Percentiles rank a stretch among this genome's conserved stretches.
Conservation (phyloP, 306 rosid genomes). For the Cajanus cajan region DNA sequence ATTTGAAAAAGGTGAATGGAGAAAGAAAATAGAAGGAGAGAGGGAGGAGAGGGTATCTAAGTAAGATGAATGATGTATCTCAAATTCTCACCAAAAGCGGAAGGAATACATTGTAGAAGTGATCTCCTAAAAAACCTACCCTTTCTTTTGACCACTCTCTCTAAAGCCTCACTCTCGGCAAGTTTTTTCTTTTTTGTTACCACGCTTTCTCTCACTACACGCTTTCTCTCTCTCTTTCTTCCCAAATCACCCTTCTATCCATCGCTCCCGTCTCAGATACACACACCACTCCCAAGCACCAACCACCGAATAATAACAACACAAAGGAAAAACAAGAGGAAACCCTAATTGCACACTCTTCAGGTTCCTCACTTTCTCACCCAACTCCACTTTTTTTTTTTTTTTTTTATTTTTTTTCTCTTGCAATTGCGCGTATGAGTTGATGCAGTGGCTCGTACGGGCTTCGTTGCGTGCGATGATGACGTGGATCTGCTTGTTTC, state of each 20-base stretch:
- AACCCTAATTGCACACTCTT: slow-evolving; percentile 64
- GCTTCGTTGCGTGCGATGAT: background rate
- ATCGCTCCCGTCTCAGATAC: slow-evolving; percentile 16
- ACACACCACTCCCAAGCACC: slow-evolving; percentile 33
- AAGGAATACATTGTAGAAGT: slow-evolving; percentile 29
- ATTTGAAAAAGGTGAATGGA: background rate
- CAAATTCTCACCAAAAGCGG: background rate
- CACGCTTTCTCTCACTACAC: slow-evolving; percentile 16
- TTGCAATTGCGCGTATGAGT: background rate
- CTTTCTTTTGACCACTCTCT: slow-evolving; percentile 50
- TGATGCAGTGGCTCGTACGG: background rate
- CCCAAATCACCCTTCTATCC: slow-evolving; percentile 25
- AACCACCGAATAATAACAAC: slow-evolving; percentile 38
- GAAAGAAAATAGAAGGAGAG: background rate
- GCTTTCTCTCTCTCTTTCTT: background rate
- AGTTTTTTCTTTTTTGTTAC: slow-evolving; percentile 30
- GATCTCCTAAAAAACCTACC: slow-evolving; percentile 71
- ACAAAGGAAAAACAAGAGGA: background rate
- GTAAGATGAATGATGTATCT: no score
- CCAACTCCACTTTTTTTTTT: background rate
- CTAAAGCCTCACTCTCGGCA: slow-evolving; percentile 28
- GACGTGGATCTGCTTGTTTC: slow-evolving; percentile 47
- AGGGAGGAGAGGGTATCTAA: background rate
- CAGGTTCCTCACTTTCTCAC: slow-evolving; percentile 42
- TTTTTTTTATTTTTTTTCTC: background rate